These are phyloP conservation scores for Microbotryomycetes sp. DNA, from an alignment of 1,284 basidiomycete genomes.

Conservation along the genomic window DNA sequence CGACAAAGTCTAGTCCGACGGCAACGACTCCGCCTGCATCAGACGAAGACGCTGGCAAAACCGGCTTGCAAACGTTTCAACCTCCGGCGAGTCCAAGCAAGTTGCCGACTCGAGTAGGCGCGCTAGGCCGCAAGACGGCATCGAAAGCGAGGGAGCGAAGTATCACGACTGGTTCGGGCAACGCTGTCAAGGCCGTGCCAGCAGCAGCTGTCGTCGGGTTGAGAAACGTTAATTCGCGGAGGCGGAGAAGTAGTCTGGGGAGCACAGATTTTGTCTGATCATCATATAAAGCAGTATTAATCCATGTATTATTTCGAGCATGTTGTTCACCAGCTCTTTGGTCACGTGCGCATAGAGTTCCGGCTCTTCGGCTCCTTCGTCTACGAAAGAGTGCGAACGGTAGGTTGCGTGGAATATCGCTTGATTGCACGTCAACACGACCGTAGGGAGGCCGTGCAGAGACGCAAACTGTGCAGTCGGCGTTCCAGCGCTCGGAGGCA, in stretches of 20 bases:
- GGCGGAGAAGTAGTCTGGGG: constrained; percentile 19
- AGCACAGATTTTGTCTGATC: constrained; percentile 9
- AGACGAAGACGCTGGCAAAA: neutral
- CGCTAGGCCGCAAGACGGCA: neutral
- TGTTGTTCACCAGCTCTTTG: no score
- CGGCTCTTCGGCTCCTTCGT: no score
- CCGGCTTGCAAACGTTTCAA: neutral
- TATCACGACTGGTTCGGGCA: neutral
- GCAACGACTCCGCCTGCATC: neutral
- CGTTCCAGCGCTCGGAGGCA: no score
- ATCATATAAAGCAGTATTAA: no score
- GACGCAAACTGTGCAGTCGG: no score
- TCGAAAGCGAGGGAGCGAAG: neutral
- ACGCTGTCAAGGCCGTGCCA: neutral
- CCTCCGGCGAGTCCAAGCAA: constrained; percentile 18
- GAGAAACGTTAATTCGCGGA: constrained; percentile 5
- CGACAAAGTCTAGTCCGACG: constrained; percentile 1
- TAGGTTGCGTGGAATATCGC: no score
- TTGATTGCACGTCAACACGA: no score
- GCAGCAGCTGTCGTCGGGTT: neutral
- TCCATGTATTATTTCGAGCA: no score
- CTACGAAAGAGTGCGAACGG: no score
- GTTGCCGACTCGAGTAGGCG: constrained; percentile 14
- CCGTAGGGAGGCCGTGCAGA: no score
- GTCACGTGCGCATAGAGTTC: no score